A percentile compares a stretch with the other conserved stretches of the same genome.
Evolutionary conservation across 352 stramenopile species (phyloP).

Genomic region (Phytophthora syringae): DNA sequence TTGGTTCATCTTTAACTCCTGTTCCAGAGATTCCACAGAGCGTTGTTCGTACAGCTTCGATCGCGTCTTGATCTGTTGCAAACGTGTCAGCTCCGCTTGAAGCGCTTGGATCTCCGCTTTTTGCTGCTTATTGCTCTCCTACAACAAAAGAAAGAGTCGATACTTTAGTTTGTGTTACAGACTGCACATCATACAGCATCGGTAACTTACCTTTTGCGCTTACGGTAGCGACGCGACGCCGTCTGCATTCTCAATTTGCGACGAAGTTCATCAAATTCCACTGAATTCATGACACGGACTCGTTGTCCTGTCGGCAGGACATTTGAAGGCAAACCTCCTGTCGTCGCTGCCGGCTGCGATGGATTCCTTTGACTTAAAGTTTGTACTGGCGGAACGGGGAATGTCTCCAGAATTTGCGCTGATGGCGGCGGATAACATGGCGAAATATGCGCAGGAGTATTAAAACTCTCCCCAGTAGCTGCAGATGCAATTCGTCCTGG

Average conservation of each 20-base stretch:
- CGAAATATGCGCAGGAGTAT: no score
- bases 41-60: not conserved
- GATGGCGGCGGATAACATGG: no score
- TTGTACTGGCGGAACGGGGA: not conserved
- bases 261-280: slow-evolving; percentile 35
- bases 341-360: not conserved
- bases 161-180: not conserved
- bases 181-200: not conserved
- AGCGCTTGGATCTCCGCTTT: not conserved
- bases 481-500: no score
- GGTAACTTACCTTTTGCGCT: slow-evolving; percentile 36
- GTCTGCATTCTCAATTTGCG: slow-evolving; percentile 43
- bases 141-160: not conserved
- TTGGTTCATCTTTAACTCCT: not conserved
- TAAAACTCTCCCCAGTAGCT: no score
- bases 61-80: not conserved
- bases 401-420: no score
- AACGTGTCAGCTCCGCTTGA: not conserved
- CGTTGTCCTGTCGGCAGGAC: slow-evolving; percentile 22
- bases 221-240: slow-evolving; percentile 41
- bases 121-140: not conserved
- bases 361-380: not conserved
- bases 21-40: not conserved
- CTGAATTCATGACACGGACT: slow-evolving; percentile 26
- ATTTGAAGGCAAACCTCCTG: not conserved